Conservation (phyloP, 352 stramenopile genomes). For the Globisporangium splendens region DNA sequence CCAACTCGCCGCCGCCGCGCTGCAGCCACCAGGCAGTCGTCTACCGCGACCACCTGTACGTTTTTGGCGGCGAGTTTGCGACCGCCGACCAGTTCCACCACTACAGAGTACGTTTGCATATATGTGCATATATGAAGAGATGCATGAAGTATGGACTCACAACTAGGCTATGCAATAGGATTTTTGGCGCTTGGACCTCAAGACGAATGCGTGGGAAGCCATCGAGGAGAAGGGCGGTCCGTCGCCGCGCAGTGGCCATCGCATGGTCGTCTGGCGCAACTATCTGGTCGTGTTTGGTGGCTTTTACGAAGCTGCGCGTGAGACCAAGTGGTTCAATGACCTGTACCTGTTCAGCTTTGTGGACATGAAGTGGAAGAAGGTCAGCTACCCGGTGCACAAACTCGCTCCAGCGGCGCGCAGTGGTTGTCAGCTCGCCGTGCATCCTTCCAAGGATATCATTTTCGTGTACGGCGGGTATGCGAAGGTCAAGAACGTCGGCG, state of each 20-base stretch:
- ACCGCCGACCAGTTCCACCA: conserved; percentile 98
- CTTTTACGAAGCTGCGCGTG: conserved; percentile 94
- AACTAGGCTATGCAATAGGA: conserved; percentile 37
- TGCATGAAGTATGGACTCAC: no score
- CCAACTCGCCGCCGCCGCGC: conserved; percentile 85
- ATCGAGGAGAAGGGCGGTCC: conserved; percentile 82
- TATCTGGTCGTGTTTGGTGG: conserved; percentile 97
- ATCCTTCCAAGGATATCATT: conserved; percentile 86
- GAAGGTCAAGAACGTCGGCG: conserved; percentile 91
- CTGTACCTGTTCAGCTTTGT: conserved; percentile 90
- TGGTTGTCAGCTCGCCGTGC: conserved; percentile 79
- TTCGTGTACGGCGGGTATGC: conserved; percentile 95
- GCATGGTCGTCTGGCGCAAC: conserved; percentile 94
- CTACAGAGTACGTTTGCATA: conserved; percentile 66
- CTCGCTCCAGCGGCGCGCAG: conserved; percentile 65
- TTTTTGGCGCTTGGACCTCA: conserved; percentile 90
- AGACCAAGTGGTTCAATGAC: conserved; percentile 96
- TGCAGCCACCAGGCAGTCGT: conserved; percentile 95
- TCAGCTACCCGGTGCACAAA: conserved; percentile 63
- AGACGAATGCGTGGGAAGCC: conserved; percentile 93
- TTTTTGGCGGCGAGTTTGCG: conserved; percentile 97
- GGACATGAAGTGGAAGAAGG: conserved; percentile 88
- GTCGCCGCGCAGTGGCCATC: conserved; percentile 86
- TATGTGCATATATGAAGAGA: not conserved
- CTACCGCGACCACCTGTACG: conserved; percentile 94